Evolutionary conservation across 139 green algal genomes (phyloP), one percentile per base, ranked within the genome.

Genomic region (Coccomyxa sp.): DNA sequence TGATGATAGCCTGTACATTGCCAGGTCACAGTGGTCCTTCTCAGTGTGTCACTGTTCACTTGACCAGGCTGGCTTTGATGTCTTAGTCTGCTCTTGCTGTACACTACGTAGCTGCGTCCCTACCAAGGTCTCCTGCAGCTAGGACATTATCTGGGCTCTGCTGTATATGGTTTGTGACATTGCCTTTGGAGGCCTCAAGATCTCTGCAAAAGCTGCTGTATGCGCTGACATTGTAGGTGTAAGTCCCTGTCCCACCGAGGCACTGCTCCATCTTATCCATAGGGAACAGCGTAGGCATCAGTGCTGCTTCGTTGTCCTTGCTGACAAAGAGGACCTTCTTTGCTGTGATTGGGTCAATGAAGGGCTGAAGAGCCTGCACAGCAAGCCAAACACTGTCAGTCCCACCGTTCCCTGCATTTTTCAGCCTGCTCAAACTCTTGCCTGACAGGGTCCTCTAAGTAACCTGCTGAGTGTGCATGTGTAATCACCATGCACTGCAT

Each of bases 251-350:
- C 24, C 64, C 64, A 36, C 64, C 64, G 10, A 72, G n/a, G 64
- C 64, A 72, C 7, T n/a, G 24, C 64, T 72, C 50, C 50, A 80
- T 31, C 29, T 38, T 39, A 10, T 75, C 64, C 76, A 80, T 80
- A 39, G 75, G 64, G 33, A 81, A 81, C 12, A 77, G 36, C 69
- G 55, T 14, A 10, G 69, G 39, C 77, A 81, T 81, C 31, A 68
- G 44, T 2, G 68, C 40, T n/a, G 86, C 68, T 6, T 64, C 50
- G 50, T 64, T 64, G 18, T 64, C 18, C 18, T 22, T 64, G 0
- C 88, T 37, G 2, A 93, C 54, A 39, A 95, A 95, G 0, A 86
- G 74, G 37, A 95, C 88, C 86, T 95, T 95, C 73, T 91, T 75
- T 55, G 89, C 82, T 0, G 91, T 95, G 9, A 92, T 82, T 0